phyloP scores from a whole-genome alignment of 176 grass and related monocot genomes.

The Ananas comosus region DNA sequence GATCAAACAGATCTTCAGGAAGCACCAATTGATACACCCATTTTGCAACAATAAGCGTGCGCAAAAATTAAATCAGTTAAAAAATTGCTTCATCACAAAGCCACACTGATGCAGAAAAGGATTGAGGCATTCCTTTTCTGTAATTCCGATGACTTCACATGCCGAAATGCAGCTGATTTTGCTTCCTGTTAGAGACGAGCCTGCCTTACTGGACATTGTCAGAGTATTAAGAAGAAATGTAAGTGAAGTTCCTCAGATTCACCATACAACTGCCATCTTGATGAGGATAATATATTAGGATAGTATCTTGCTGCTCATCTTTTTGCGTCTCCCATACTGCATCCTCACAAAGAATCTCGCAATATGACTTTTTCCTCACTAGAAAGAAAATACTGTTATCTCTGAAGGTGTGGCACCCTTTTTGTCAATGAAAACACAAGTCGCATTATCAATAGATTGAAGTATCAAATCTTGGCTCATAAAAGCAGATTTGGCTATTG shows the following conservation, averaged over 20 bases:
- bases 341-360: background rate
- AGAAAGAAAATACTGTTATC: background rate
- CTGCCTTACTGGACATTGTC: background rate
- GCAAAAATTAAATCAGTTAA: no score
- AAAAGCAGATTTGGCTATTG: constrained; percentile 95
- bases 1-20: background rate
- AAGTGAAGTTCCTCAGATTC: background rate
- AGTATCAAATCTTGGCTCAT: constrained; percentile 73
- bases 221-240: background rate
- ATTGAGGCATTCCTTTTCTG: background rate
- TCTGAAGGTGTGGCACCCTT: background rate
- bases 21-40: background rate
- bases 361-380: background rate
- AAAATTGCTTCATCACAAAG: no score
- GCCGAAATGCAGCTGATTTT: background rate
- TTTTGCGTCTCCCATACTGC: background rate
- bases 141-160: background rate
- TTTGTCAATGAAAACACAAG: background rate
- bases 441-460: constrained; percentile 33
- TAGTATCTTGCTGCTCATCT: background rate
- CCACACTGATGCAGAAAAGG: background rate
- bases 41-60: no score
- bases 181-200: background rate
- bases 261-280: background rate
- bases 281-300: background rate